Evolutionary conservation across 2,329 filamentous ascomycete species (phyloP), one percentile per base, ranked within the genome.

Genomic region (Herpotrichia juniperi): DNA sequence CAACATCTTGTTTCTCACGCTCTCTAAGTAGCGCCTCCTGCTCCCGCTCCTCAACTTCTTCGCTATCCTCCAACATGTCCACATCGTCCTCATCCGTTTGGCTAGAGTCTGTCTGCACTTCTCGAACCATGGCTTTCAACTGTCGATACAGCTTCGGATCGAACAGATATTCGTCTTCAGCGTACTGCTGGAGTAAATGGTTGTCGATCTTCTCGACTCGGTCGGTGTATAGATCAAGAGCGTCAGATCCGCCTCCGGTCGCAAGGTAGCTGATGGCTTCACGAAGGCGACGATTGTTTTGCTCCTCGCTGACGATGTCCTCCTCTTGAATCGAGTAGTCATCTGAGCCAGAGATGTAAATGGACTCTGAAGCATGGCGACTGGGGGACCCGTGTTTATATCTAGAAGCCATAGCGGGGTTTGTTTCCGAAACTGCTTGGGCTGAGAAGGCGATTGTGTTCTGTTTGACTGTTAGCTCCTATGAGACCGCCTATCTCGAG

Each of bases 221-320:
- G n/a, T 64, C 32, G 8, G 61, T 54, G 43, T 59, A 71, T 10
- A 45, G 48, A 4, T 34, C 32, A 14, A 46, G 42, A 6, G 61
- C 53, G 42, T 71, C 68, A 2, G 50, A 30, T 4, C 57, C 57
- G 24, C 66, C 63, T 46, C 67, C 59, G 14, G 51, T 31, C 16
- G 48, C 39, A 31, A 72, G 42, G 49, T 72, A 72, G 21, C 52
- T 55, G 42, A 71, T 62, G 2, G 67, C 66, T 55, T 67, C 60
- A 17, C 50, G 53, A 10, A 72, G 58, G 30, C 61, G 60, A 12
- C 43, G 50, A 39, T 72, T 48, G 39, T 65, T 68, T 42, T 34
- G 43, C 17, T 48, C 44, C 4, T 34, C 19, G 24, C 24, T 35
- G 12, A 26, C 22, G 30, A 24, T 28, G 12, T 31, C 26, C 11